phyloP scores from a whole-genome alignment of 1,139 yeast genomes.

The Yamadazyma dendronema region DNA sequence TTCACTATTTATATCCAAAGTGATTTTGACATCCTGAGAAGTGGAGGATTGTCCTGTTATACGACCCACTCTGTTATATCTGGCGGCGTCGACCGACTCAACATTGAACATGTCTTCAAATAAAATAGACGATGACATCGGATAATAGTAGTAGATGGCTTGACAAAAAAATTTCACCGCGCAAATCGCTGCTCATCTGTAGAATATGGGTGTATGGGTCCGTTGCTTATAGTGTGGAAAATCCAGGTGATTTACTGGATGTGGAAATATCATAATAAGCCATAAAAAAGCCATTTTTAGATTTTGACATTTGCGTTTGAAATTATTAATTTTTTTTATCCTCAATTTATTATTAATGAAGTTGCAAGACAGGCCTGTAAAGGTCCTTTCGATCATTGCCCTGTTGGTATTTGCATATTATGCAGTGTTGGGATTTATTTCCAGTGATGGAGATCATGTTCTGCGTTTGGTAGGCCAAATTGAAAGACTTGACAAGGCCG shows the following conservation, averaged over 20 bases:
- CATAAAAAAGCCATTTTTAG: neutral
- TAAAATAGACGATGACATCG: slow-evolving; percentile 64
- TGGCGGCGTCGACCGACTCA: slow-evolving; percentile 80
- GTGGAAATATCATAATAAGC: neutral
- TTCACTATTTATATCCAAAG: slow-evolving; percentile 90
- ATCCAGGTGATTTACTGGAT: neutral
- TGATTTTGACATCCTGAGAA: slow-evolving; percentile 76
- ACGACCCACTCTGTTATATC: slow-evolving; percentile 91
- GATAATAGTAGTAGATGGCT: neutral
- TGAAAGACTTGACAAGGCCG: slow-evolving; percentile 7
- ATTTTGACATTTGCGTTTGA: neutral
- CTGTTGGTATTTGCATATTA: neutral
- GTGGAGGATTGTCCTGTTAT: slow-evolving; percentile 87
- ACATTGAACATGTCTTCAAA: slow-evolving; percentile 93
- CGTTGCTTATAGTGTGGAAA: no score
- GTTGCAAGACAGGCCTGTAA: neutral
- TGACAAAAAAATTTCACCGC: neutral
- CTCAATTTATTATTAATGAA: neutral
- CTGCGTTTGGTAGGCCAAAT: slow-evolving; percentile 8
- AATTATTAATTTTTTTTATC: neutral
- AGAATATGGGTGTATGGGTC: neutral
- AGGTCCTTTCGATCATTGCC: neutral
- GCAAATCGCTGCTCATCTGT: no score
- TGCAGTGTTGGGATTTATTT: neutral
- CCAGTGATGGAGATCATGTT: slow-evolving; percentile 4